Percentiles rank a stretch among this genome's conserved stretches.
Conservation (phyloP, 805 yeast species). For the Wickerhamomyces bovis region DNA sequence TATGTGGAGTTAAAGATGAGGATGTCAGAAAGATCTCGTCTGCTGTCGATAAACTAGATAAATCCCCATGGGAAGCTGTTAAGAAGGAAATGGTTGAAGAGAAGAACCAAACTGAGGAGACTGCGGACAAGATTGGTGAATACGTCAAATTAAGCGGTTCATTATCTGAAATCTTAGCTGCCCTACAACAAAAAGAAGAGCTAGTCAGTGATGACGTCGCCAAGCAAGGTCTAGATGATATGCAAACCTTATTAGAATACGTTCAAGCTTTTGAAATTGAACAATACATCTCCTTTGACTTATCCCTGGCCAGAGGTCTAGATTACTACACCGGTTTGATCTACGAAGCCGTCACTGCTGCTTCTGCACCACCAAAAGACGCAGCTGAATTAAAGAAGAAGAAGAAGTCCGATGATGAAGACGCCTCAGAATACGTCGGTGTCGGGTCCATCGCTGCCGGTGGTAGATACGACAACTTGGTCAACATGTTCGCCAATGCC, state of each 20-base stretch:
- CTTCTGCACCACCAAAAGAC: conserved; percentile 90
- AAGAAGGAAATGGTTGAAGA: conserved; percentile 88
- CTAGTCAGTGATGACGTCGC: conserved; percentile 68
- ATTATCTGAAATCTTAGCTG: conserved; percentile 52
- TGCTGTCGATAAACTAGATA: conserved; percentile 96
- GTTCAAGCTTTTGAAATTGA: conserved; percentile 78
- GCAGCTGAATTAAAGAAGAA: conserved; percentile 61
- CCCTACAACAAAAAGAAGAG: conserved; percentile 49
- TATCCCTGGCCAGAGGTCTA: conserved; percentile 94
- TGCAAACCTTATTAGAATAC: conserved; percentile 67
- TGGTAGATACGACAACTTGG: conserved; percentile 94
- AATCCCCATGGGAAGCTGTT: conserved; percentile 92
- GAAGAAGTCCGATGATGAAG: conserved; percentile 58
- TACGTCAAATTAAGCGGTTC: conserved; percentile 83
- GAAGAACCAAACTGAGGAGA: conserved; percentile 84
- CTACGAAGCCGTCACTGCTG: conserved; percentile 92
- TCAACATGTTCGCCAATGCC: conserved; percentile 89
- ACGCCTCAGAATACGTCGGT: conserved; percentile 94
- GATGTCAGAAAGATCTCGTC: conserved; percentile 91
- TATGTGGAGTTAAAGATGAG: conserved; percentile 90
- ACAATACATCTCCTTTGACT: conserved; percentile 69
- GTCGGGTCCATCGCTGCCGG: conserved; percentile 99
- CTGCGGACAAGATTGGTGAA: conserved; percentile 89
- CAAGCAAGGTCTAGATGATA: conserved; percentile 73
- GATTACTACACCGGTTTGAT: conserved; percentile 97